Evolutionary conservation across 2,329 filamentous ascomycete genomes (phyloP).

Genomic region (Pseudofabraea citricarpa): DNA sequence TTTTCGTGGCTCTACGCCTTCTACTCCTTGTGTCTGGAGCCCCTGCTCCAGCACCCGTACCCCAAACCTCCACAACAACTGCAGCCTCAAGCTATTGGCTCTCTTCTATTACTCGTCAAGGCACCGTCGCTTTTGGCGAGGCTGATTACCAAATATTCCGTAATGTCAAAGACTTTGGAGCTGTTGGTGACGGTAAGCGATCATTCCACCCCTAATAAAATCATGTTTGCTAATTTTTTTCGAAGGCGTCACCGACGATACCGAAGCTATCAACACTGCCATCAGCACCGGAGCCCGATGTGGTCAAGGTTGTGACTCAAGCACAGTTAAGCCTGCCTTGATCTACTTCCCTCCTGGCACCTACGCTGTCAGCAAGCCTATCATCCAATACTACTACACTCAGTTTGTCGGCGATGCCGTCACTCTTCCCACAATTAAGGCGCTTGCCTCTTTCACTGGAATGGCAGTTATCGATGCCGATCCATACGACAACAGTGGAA

Average conservation of each 20-base stretch:
- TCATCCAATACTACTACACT: slow-evolving; percentile 88
- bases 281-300: slow-evolving; percentile 77
- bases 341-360: slow-evolving; percentile 89
- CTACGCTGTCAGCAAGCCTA: slow-evolving; percentile 74
- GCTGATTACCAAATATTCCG: slow-evolving; percentile 67
- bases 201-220: slow-evolving; percentile 26
- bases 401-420: slow-evolving; percentile 82
- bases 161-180: slow-evolving; percentile 73
- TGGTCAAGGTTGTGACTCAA: slow-evolving; percentile 75
- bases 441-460: slow-evolving; percentile 65
- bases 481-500: slow-evolving; percentile 66
- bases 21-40: slow-evolving; percentile 21
- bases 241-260: slow-evolving; percentile 73
- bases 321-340: slow-evolving; percentile 76
- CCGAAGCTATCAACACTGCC: slow-evolving; percentile 77
- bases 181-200: slow-evolving; percentile 58
- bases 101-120: slow-evolving; percentile 24
- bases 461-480: slow-evolving; percentile 89
- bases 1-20: slow-evolving; percentile 23
- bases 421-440: slow-evolving; percentile 70
- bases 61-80: slow-evolving; percentile 9
- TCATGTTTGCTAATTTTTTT: slow-evolving; percentile 38
- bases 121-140: slow-evolving; percentile 30
- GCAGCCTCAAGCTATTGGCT: slow-evolving; percentile 24
- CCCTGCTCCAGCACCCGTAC: slow-evolving; percentile 17